Evolutionary conservation across 306 rosid species (phyloP).

Genomic region (Arachis stenosperma): DNA sequence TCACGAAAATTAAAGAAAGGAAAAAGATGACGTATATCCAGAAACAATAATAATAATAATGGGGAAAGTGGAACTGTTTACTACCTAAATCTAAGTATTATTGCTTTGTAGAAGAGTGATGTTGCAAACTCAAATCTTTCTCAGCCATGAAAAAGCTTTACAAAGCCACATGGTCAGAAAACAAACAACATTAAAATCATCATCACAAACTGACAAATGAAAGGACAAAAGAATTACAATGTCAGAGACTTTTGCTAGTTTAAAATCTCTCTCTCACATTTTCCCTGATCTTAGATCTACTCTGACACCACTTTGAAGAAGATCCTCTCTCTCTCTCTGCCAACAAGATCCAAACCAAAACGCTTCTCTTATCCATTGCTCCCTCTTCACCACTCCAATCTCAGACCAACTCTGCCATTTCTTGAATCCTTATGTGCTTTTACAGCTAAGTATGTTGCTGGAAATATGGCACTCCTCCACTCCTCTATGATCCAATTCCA

Average conservation of each 20-base stretch:
- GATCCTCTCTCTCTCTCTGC: slow-evolving; percentile 41
- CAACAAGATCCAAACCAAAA: slow-evolving; percentile 61
- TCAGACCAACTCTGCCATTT: slow-evolving; percentile 74
- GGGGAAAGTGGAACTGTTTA: slow-evolving; percentile 41
- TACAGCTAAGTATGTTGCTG: slow-evolving; percentile 81
- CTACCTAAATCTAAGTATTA: slow-evolving; percentile 52
- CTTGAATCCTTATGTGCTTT: slow-evolving; percentile 54
- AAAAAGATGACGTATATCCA: slow-evolving; percentile 33
- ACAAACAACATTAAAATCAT: slow-evolving; percentile 40
- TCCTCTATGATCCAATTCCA: slow-evolving; percentile 46
- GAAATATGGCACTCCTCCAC: slow-evolving; percentile 49
- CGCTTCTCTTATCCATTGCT: slow-evolving; percentile 65
- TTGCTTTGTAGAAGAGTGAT: slow-evolving; percentile 41
- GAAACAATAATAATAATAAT: background rate
- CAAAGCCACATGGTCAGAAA: slow-evolving; percentile 46
- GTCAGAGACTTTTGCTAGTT: slow-evolving; percentile 68
- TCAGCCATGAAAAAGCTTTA: slow-evolving; percentile 54
- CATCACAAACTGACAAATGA: slow-evolving; percentile 38
- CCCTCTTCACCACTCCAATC: slow-evolving; percentile 55
- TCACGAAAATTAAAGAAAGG: slow-evolving; percentile 46
- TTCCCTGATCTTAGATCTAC: slow-evolving; percentile 69
- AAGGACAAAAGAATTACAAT: slow-evolving; percentile 50
- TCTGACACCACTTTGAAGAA: slow-evolving; percentile 63
- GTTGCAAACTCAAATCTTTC: slow-evolving; percentile 53
- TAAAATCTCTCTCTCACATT: slow-evolving; percentile 51